Conservation (phyloP, 139 green algal species). For the Coccomyxa sp. region DNA sequence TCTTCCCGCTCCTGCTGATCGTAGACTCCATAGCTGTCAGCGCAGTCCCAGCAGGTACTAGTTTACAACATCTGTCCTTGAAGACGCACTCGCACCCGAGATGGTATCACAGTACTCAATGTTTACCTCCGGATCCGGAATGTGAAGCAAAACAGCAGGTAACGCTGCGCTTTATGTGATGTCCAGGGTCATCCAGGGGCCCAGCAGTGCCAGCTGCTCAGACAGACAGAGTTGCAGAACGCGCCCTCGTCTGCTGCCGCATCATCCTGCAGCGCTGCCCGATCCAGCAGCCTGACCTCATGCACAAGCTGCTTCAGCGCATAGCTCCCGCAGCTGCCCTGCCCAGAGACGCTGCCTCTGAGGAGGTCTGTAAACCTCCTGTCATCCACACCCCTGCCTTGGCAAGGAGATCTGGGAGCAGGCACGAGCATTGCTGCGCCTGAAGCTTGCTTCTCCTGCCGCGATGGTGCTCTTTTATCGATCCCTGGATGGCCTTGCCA, state of each 20-base stretch:
- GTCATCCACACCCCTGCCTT: too few relatives aligned
- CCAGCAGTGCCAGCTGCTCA: conserved; percentile 33
- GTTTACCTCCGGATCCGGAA: neutral
- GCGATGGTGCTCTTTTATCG: neutral
- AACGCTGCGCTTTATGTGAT: neutral
- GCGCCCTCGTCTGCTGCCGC: conserved; percentile 17
- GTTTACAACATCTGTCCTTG: neutral
- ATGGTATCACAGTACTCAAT: neutral
- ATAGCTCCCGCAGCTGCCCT: conserved; percentile 44
- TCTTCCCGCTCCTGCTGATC: conserved; percentile 63
- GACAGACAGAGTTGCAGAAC: conserved; percentile 52
- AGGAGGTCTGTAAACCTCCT: too few relatives aligned
- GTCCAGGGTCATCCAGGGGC: neutral
- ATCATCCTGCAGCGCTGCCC: conserved; percentile 3
- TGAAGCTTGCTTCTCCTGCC: neutral
- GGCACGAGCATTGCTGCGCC: neutral
- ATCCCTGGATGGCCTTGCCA: neutral
- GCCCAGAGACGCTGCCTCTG: neutral
- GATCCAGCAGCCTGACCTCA: neutral
- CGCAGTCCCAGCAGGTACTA: neutral
- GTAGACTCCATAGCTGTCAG: conserved; percentile 36
- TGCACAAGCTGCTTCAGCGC: conserved; percentile 41
- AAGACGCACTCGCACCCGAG: neutral
- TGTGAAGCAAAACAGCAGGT: neutral
- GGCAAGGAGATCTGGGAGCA: too few relatives aligned